Evolutionary conservation across 1,139 yeast species (phyloP).

Genomic region (Blastobotrys aristatus): DNA sequence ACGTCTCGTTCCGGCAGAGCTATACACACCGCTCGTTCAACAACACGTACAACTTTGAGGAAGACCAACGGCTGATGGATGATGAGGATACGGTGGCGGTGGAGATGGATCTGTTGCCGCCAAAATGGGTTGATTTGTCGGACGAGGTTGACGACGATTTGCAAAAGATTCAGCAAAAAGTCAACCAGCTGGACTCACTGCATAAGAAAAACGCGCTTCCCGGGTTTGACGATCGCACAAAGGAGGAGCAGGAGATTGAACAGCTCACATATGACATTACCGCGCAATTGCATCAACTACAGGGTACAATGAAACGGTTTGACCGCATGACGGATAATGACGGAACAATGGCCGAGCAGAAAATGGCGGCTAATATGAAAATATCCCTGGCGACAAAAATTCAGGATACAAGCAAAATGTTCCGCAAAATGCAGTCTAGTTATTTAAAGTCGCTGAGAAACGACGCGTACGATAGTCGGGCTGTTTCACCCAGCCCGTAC

Average conservation of each 20-base stretch:
- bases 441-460: slow-evolving; percentile 58
- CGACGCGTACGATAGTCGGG: slow-evolving; percentile 19
- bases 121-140: slow-evolving; percentile 70
- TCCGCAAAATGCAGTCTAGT: slow-evolving; percentile 82
- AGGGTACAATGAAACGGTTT: slow-evolving; percentile 64
- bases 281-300: slow-evolving; percentile 68
- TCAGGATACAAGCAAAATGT: slow-evolving; percentile 69
- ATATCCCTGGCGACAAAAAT: slow-evolving; percentile 80
- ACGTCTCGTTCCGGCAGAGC: slow-evolving; percentile 41
- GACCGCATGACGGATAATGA: slow-evolving; percentile 44
- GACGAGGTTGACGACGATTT: slow-evolving; percentile 65
- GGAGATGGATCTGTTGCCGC: slow-evolving; percentile 54
- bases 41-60: slow-evolving; percentile 44
- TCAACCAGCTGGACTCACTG: slow-evolving; percentile 55
- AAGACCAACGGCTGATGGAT: slow-evolving; percentile 58
- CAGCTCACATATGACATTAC: slow-evolving; percentile 70
- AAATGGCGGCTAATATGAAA: slow-evolving; percentile 73
- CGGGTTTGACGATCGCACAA: slow-evolving; percentile 71
- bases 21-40: slow-evolving; percentile 38
- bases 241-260: slow-evolving; percentile 71
- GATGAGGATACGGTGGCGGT: slow-evolving; percentile 32
- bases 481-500: slow-evolving; percentile 25
- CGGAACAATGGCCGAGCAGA: slow-evolving; percentile 44
- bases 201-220: slow-evolving; percentile 84
- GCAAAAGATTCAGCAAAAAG: slow-evolving; percentile 44